phyloP scores from a whole-genome alignment of 2,329 filamentous ascomycete genomes.

The Phaeoacremonium minimum region DNA sequence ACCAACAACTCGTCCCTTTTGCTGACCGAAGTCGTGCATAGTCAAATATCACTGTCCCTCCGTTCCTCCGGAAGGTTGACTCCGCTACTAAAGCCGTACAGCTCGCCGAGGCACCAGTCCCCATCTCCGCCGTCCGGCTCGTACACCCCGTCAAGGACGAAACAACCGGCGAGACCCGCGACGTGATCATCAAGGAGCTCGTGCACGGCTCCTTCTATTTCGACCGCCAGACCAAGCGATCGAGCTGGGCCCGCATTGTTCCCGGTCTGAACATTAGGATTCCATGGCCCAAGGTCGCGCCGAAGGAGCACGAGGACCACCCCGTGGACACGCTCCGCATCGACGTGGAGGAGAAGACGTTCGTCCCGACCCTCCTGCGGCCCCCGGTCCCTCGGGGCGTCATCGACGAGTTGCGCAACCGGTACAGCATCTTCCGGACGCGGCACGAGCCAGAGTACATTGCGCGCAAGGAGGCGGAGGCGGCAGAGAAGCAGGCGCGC shows the following conservation, averaged over 20 bases:
- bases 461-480: conserved; percentile 35
- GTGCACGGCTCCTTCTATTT: conserved; percentile 44
- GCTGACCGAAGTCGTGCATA: too few species aligned
- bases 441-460: conserved; percentile 75
- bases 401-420: conserved; percentile 80
- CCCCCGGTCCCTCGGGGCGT: conserved; percentile 76
- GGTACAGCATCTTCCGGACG: conserved; percentile 76
- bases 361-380: conserved; percentile 70
- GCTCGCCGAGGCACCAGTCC: conserved; percentile 50
- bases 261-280: conserved; percentile 69
- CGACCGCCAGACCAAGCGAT: conserved; percentile 44
- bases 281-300: conserved; percentile 65
- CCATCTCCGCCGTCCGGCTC: conserved; percentile 72
- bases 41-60: conserved; percentile 30
- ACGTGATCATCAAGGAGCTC: conserved; percentile 74
- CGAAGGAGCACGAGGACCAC: conserved; percentile 48
- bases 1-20: too few species aligned
- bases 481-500: conserved; percentile 27
- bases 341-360: conserved; percentile 70
- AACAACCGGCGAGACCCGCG: conserved; percentile 58
- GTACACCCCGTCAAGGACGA: conserved; percentile 71
- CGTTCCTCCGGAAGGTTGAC: too few species aligned
- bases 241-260: conserved; percentile 55
- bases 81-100: conserved; percentile 33
- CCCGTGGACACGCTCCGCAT: conserved; percentile 69